Conservation (phyloP, 1,284 basidiomycete species). For the Earliella scabrosa region DNA sequence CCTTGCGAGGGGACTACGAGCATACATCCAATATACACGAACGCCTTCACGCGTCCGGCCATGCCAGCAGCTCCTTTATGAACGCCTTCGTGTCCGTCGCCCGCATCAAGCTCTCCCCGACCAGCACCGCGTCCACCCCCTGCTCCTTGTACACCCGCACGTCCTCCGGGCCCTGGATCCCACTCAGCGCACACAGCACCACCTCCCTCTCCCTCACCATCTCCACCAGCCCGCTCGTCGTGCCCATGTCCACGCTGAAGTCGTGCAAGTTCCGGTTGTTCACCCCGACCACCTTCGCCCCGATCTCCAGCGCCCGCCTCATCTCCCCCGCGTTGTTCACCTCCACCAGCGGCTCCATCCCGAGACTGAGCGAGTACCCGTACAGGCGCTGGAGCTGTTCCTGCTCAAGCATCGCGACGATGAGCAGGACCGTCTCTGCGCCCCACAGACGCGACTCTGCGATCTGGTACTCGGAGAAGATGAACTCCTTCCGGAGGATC, state of each 20-base stretch:
- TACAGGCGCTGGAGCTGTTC: conserved; percentile 78
- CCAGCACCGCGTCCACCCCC: conserved; percentile 87
- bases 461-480: conserved; percentile 94
- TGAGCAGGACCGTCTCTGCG: conserved; percentile 94
- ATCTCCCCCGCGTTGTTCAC: conserved; percentile 96
- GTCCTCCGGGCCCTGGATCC: conserved; percentile 81
- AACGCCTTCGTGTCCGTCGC: conserved; percentile 83
- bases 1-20: too few relatives aligned
- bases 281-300: conserved; percentile 93
- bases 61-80: conserved; percentile 78
- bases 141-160: conserved; percentile 83
- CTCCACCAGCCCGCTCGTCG: conserved; percentile 86
- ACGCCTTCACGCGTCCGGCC: conserved; percentile 35
- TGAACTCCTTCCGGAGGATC: conserved; percentile 97
- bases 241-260: conserved; percentile 96
- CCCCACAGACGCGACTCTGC: conserved; percentile 91
- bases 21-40: too few relatives aligned
- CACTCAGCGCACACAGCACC: conserved; percentile 89
- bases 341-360: conserved; percentile 98
- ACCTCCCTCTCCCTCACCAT: conserved; percentile 80
- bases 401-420: conserved; percentile 91
- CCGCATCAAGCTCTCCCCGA: conserved; percentile 95
- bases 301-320: conserved; percentile 80
- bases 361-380: conserved; percentile 76
- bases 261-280: conserved; percentile 98